A percentile compares a stretch with the other conserved stretches of the same genome.
phyloP scores from a whole-genome alignment of 1,284 basidiomycete species.

The Heterobasidion annosum region DNA sequence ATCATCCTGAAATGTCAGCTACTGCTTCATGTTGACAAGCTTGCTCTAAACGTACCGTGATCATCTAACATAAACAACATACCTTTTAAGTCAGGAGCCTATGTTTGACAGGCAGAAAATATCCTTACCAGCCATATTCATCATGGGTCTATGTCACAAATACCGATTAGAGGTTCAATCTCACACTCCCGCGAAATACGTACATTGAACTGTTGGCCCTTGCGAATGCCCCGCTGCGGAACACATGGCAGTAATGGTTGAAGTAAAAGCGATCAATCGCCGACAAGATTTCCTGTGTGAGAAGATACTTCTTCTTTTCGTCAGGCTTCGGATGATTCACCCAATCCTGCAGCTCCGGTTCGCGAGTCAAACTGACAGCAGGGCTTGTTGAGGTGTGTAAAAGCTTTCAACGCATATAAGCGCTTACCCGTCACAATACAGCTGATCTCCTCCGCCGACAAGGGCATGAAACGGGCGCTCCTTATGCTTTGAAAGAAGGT shows the following conservation, averaged over 20 bases:
- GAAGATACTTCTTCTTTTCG: constrained; percentile 50
- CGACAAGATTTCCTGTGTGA: constrained; percentile 67
- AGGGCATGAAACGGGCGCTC: constrained; percentile 79
- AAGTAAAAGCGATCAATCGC: constrained; percentile 88
- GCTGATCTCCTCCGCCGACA: constrained; percentile 80
- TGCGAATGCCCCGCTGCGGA: constrained; percentile 87
- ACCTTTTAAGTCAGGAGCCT: constrained; percentile 2
- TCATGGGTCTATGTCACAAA: constrained; percentile 21
- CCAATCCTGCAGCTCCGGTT: constrained; percentile 81
- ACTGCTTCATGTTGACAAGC: neutral
- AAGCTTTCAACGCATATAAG: neutral
- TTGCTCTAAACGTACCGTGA: constrained; percentile 46
- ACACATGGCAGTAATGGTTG: constrained; percentile 85
- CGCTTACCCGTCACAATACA: constrained; percentile 68
- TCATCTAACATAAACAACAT: constrained; percentile 39
- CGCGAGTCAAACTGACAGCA: constrained; percentile 47
- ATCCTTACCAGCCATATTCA: constrained; percentile 30
- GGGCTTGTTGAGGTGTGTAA: neutral
- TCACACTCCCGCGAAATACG: constrained; percentile 15
- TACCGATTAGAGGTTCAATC: neutral
- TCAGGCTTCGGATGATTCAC: constrained; percentile 57
- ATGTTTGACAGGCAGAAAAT: neutral
- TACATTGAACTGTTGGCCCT: constrained; percentile 91
- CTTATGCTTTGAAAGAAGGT: constrained; percentile 77
- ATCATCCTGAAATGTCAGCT: neutral